These are phyloP conservation scores for Sechiopsis laciniata DNA, from an alignment of 306 rosid genomes.

Conservation along the genomic window DNA sequence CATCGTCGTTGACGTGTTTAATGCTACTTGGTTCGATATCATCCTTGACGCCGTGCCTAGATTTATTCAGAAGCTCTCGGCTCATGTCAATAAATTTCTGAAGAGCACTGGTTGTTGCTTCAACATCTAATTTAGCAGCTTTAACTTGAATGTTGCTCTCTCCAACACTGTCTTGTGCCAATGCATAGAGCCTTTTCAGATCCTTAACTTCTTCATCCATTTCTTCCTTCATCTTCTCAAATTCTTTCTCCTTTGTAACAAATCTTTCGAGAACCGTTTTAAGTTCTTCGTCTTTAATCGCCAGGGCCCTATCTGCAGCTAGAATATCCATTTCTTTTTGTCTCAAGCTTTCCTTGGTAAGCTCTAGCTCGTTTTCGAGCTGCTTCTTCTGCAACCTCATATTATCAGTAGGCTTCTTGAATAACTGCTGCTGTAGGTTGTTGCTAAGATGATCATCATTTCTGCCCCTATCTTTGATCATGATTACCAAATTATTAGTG, in stretches of 20 bases:
- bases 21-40: too few species aligned
- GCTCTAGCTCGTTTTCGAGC: slow-evolving; percentile 61
- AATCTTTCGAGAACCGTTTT: slow-evolving; percentile 51
- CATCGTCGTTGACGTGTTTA: too few species aligned
- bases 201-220: slow-evolving; percentile 45
- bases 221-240: slow-evolving; percentile 44
- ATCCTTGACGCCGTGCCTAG: slow-evolving; percentile 10
- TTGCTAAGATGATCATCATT: slow-evolving; percentile 28
- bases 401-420: slow-evolving; percentile 41
- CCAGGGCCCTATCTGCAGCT: slow-evolving; percentile 56
- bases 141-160: slow-evolving; percentile 59
- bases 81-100: slow-evolving; percentile 58
- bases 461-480: slow-evolving; percentile 46
- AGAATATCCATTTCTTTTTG: slow-evolving; percentile 68
- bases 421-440: slow-evolving; percentile 30
- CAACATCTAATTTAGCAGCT: slow-evolving; percentile 69
- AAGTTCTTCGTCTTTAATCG: slow-evolving; percentile 71
- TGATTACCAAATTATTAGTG: slow-evolving; percentile 53
- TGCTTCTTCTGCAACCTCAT: slow-evolving; percentile 43
- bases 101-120: slow-evolving; percentile 77
- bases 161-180: slow-evolving; percentile 55
- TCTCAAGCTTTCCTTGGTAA: slow-evolving; percentile 55
- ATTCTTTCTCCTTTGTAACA: slow-evolving; percentile 53
- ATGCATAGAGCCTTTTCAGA: slow-evolving; percentile 43
- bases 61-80: slow-evolving; percentile 45